Evolutionary conservation across 2,329 filamentous ascomycete genomes (phyloP), one percentile per base, ranked within the genome.

Genomic region (Exophiala alcalophila): DNA sequence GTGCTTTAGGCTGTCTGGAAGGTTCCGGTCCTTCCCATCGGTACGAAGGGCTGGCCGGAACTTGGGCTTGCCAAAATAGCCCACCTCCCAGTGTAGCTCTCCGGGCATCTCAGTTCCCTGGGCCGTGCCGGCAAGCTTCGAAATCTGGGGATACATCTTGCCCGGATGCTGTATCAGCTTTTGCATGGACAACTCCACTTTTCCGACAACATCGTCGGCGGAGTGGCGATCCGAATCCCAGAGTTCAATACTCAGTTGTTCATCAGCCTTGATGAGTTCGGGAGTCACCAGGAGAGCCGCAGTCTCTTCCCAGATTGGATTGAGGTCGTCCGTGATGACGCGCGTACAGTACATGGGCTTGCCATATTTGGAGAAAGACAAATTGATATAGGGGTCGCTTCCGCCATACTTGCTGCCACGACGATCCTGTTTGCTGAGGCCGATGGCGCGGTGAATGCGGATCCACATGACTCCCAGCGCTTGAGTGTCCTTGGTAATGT

Each of bases 311-410:
- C 94, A 97, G 4, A 95, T 75, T 0, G 92, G 92, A 59, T 97
- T 94, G 40, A 95, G 75, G 55, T 96, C 85, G 59, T 97, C 91
- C 38, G 91, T 88, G 52, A 97, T 96, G 37, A 97, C 90, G 33
- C 92, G 82, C 1, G 92, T 97, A 65, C 90, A 96, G 66, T 95
- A 97, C 78, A 95, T 94, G 2, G 91, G 91, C 68, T 98, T 98
- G 43, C 86, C 86, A 57, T 96, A 97, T 64, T 97, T 96, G 58
- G 87, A 94, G 71, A 94, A 97, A 27, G 86, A 84, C 24, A 97
- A 76, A 21, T 91, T 96, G 61, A 97, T 94, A 64, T 97, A 97
- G 0, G 91, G 89, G 56, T 98, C 92, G 36, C 86, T 94, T 30
- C 91, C 91, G 23, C 92, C 91, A 12, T 88, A 85, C 38, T 83